Evolutionary conservation across 768 basidiomycete species (phyloP), one percentile per base, ranked within the genome.

Genomic region (Rhizopogon rudus): DNA sequence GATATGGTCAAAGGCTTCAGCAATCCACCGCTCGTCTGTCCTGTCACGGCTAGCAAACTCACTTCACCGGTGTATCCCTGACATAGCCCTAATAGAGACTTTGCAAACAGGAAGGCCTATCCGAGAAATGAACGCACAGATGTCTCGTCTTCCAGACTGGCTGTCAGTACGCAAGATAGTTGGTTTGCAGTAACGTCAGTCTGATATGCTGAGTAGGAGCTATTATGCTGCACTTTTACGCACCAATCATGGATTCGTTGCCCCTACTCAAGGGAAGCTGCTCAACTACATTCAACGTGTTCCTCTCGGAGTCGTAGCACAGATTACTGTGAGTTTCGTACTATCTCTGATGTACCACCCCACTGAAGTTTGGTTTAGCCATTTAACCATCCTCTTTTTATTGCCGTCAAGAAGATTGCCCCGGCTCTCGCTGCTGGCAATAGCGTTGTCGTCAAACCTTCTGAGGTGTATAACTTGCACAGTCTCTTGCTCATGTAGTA

Each of bases 371-470:
- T 17, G 43, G 44, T 51, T 14, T 57, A 91, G 87, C 89, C 91
- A 2, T 93, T 93, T 69, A 94, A 94, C 61, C 91, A 94, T 60
- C 92, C 92, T 1, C 73, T 94, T n/a, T 69, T 94, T 37, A 94
- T 94, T 58, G 89, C 90, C 2, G 67, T 93, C 52, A 94, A 94
- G 76, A 94, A 94, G 71, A 87, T 93, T 53, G 88, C 86, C 0
- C 89, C 89, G 5, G 91, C 89, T 1, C 73, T 93, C 28, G 91
- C 91, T 43, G 88, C 90, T 7, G 91, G 91, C 5, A 93, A 92
- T 63, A 85, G 84, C 51, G 85, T 93, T 45, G 77, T 93, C 49
- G 83, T 92, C 17, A 93, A 92, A 62, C 88, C 90, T 1, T 90
- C 89, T 43, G 88, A 92, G 75, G 86, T 84, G 40, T 29, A 50